Evolutionary conservation across 805 yeast species (phyloP).

Genomic region (Starmerella ratchasimensis): DNA sequence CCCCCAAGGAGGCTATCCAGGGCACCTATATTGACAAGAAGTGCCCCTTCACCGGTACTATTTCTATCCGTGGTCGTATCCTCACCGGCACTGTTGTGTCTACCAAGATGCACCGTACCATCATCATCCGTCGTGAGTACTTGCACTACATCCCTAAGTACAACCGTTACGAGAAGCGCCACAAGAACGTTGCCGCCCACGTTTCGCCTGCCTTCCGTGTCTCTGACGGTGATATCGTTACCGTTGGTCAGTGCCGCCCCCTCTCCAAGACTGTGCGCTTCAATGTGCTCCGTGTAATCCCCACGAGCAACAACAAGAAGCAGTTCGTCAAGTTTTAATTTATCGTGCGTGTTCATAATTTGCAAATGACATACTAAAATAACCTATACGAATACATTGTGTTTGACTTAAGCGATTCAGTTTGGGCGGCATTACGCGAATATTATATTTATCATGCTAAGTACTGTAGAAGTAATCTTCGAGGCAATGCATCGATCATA

Average conservation of each 20-base stretch:
- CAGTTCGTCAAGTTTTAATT: constrained; percentile 92
- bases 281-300: constrained; percentile 93
- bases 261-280: constrained; percentile 98
- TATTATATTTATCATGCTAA: no score
- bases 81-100: constrained; percentile 99
- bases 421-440: no score
- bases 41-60: constrained; percentile 96
- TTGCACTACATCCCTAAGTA: constrained; percentile 99
- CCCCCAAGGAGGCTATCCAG: constrained; percentile 97
- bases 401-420: neutral
- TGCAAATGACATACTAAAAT: constrained; percentile 1
- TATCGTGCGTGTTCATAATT: constrained; percentile 9
- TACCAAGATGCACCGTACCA: constrained; percentile 99
- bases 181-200: constrained; percentile 99
- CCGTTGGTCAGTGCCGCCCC: constrained; percentile 99
- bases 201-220: constrained; percentile 99
- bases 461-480: no score
- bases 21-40: constrained; percentile 99
- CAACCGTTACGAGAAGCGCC: constrained; percentile 99
- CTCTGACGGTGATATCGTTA: constrained; percentile 94
- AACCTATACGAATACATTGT: neutral
- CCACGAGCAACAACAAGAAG: constrained; percentile 74
- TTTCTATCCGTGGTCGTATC: constrained; percentile 99
- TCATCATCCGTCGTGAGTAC: constrained; percentile 99
- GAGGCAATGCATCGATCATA: no score